phyloP scores from a whole-genome alignment of 257 asterid genomes.

The Nicotiana obtusifolia region DNA sequence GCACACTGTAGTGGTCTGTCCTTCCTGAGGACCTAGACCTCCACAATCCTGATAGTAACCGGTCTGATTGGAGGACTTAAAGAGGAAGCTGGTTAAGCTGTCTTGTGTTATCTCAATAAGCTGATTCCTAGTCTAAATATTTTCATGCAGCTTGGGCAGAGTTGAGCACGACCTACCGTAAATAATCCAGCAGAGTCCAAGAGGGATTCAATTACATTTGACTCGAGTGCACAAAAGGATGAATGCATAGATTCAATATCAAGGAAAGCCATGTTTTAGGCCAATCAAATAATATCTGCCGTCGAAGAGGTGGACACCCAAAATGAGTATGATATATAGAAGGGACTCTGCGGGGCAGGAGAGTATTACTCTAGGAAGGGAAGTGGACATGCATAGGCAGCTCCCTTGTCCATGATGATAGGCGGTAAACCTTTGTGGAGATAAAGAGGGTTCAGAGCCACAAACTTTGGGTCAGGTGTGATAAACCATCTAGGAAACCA shows the following conservation, averaged over 20 bases:
- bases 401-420: not conserved
- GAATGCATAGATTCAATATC: not conserved
- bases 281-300: not conserved
- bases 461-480: not conserved
- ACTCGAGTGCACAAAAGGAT: not conserved
- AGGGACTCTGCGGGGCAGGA: not conserved
- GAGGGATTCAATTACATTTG: not conserved
- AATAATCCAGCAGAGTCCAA: not conserved
- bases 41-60: not conserved
- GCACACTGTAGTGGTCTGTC: not conserved
- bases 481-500: not conserved
- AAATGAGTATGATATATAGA: not conserved
- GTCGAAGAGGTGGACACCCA: not conserved
- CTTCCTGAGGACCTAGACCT: not conserved
- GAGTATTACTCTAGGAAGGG: not conserved
- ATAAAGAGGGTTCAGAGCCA: not conserved
- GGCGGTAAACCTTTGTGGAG: not conserved
- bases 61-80: not conserved
- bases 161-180: not conserved
- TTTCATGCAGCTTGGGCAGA: not conserved
- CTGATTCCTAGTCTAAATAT: not conserved
- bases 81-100: not conserved
- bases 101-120: not conserved
- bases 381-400: not conserved
- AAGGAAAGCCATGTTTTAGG: not conserved